Conservation (phyloP, 1,139 yeast species). For the Geotrichum aggregatum region DNA sequence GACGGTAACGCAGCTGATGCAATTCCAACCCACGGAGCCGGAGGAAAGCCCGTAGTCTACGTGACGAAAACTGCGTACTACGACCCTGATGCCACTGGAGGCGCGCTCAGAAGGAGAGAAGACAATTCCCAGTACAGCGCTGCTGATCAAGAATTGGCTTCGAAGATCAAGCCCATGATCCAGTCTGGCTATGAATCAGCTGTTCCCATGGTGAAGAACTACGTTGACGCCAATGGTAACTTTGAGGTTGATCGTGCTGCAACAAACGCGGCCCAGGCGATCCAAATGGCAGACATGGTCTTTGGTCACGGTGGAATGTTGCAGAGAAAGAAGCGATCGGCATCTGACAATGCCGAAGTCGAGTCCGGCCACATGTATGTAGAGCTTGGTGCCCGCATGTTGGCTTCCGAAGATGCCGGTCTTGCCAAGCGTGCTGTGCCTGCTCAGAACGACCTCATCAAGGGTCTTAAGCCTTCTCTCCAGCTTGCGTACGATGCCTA, state of each 20-base stretch:
- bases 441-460: slow-evolving; percentile 12
- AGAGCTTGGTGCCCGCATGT: slow-evolving; percentile 6
- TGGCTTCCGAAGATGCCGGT: background rate
- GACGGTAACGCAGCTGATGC: background rate
- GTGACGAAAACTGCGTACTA: slow-evolving; percentile 11
- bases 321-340: slow-evolving; percentile 1
- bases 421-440: slow-evolving; percentile 7
- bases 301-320: background rate
- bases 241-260: slow-evolving; percentile 13
- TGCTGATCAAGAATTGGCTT: slow-evolving; percentile 11
- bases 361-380: slow-evolving; percentile 1
- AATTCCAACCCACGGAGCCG: background rate
- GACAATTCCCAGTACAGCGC: slow-evolving; percentile 1
- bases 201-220: background rate
- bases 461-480: slow-evolving; percentile 9
- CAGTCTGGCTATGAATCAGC: background rate
- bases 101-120: background rate
- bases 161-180: slow-evolving; percentile 8
- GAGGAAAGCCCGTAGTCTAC: slow-evolving; percentile 8
- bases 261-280: background rate
- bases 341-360: background rate
- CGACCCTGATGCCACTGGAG: background rate
- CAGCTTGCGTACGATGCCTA: slow-evolving; percentile 2
- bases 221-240: slow-evolving; percentile 11
- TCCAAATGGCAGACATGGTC: slow-evolving; percentile 4